Evolutionary conservation across 129 eudicot genomes (phyloP).

Genomic region (Saussurea involucrata): DNA sequence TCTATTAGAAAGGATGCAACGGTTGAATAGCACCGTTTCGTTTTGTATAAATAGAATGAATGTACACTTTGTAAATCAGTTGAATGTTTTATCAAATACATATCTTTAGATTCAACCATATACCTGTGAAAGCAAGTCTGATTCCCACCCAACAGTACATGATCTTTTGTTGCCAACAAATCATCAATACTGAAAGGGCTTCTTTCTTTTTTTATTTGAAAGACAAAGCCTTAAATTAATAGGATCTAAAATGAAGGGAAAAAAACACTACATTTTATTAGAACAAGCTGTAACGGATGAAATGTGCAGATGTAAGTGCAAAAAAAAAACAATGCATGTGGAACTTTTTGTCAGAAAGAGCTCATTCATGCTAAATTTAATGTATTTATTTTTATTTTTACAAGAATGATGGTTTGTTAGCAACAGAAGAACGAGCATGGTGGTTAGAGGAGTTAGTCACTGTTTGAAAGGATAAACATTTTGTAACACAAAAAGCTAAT

Average conservation of each 20-base stretch:
- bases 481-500: neutral
- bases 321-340: neutral
- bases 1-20: no score
- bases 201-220: no score
- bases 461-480: neutral
- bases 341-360: neutral
- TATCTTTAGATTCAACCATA: no score
- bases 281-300: neutral
- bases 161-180: constrained; percentile 14
- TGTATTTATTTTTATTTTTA: neutral
- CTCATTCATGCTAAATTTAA: neutral
- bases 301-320: constrained; percentile 1
- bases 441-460: neutral
- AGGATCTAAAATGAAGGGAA: neutral
- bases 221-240: no score
- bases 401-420: constrained; percentile 4
- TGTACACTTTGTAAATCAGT: no score
- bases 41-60: no score
- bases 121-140: no score
- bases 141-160: no score
- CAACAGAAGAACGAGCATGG: neutral
- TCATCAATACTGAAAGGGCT: neutral
- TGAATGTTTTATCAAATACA: no score
- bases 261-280: neutral
- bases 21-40: no score